Percentiles rank a stretch among this genome's conserved stretches.
phyloP scores from a whole-genome alignment of 768 basidiomycete genomes.

The Cystobasidium onofrii region DNA sequence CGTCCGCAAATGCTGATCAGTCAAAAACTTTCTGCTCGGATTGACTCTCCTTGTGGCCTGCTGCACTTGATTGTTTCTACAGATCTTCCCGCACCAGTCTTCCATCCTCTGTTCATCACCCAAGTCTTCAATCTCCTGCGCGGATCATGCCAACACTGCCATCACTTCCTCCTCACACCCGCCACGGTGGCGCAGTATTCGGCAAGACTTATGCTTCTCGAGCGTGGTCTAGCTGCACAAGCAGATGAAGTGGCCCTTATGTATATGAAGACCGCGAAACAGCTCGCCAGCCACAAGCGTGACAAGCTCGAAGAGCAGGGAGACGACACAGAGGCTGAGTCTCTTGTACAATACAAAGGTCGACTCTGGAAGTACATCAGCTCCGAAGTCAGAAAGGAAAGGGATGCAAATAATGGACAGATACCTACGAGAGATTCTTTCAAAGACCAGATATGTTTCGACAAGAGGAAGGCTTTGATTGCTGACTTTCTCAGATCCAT shows the following conservation, averaged over 20 bases:
- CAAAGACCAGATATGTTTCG: constrained; percentile 80
- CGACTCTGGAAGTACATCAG: constrained; percentile 8
- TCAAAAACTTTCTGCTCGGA: not conserved
- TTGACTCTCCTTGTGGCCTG: not conserved
- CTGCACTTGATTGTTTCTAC: not conserved
- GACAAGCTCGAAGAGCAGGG: constrained; percentile 38
- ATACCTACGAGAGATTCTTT: constrained; percentile 62
- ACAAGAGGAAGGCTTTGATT: constrained; percentile 73
- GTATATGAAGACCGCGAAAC: constrained; percentile 29
- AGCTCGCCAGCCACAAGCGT: constrained; percentile 47
- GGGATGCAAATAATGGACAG: constrained; percentile 45
- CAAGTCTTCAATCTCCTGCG: constrained; percentile 81
- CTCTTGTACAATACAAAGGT: constrained; percentile 39
- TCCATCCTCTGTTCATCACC: constrained; percentile 89
- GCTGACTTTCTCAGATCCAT: constrained; percentile 67
- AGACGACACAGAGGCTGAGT: constrained; percentile 46
- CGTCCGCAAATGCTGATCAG: not conserved
- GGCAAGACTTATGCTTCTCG: constrained; percentile 77
- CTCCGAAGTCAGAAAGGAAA: not conserved
- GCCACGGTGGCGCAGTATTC: constrained; percentile 74
- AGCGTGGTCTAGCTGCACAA: constrained; percentile 76
- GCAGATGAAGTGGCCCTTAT: constrained; percentile 69
- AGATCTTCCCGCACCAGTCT: constrained; percentile 82
- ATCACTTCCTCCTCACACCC: constrained; percentile 72
- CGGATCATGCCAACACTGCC: constrained; percentile 86